A percentile compares a stretch with the other conserved stretches of the same genome.
phyloP scores from a whole-genome alignment of 2,329 filamentous ascomycete species.

The Rhinocladiella mackenziei region DNA sequence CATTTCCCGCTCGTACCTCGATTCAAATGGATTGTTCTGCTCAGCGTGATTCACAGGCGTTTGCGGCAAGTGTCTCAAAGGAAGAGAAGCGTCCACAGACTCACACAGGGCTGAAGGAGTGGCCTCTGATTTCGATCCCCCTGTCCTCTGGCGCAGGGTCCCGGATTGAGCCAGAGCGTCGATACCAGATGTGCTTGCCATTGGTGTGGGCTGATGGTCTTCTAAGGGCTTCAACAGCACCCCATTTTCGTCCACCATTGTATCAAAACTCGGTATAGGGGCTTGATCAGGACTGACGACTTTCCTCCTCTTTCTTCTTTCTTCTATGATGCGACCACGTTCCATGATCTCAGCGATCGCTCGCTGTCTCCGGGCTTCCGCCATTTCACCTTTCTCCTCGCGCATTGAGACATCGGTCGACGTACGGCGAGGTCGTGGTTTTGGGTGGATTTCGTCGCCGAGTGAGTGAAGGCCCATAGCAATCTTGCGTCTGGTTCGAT shows the following conservation, averaged over 20 bases:
- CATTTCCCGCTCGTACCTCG: constrained; percentile 30
- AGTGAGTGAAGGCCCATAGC: constrained; percentile 56
- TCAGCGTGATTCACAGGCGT: constrained; percentile 11
- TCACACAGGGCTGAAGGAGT: background rate
- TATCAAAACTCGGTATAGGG: constrained; percentile 39
- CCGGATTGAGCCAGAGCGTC: constrained; percentile 4
- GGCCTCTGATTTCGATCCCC: constrained; percentile 2
- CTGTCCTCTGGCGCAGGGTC: constrained; percentile 7
- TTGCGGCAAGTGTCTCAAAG: background rate
- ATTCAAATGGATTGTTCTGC: constrained; percentile 20
- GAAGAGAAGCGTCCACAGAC: background rate
- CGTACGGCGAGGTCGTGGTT: constrained; percentile 32
- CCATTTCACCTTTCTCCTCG: constrained; percentile 43
- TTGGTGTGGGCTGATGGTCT: background rate
- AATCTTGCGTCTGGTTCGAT: constrained; percentile 58
- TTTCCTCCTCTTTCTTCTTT: constrained; percentile 33
- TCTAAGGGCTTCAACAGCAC: constrained; percentile 2
- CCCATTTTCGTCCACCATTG: constrained; percentile 35
- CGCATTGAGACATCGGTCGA: constrained; percentile 46
- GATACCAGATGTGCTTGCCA: constrained; percentile 10
- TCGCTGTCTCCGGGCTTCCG: constrained; percentile 43
- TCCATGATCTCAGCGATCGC: constrained; percentile 46
- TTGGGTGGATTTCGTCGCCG: constrained; percentile 57
- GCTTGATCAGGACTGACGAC: constrained; percentile 17
- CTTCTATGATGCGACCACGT: constrained; percentile 40